Base-by-base conservation (phyloP, 352 stramenopile genomes). In the Phytophthora parvispora region DNA sequence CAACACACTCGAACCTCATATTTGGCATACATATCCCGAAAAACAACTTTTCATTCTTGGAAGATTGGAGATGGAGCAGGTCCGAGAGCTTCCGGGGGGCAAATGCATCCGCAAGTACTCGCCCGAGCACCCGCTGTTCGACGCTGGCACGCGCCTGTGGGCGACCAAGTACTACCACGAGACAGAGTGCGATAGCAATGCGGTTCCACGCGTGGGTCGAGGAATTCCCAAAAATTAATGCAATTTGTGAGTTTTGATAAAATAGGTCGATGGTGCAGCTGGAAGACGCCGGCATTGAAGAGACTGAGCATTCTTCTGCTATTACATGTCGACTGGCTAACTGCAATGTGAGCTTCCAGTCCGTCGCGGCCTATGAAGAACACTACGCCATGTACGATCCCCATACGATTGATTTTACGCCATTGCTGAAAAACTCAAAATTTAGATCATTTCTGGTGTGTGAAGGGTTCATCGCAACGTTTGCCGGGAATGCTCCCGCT, bases 321-420 rank as follows among this genome's bases (percentile, higher is more conserved):
- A 81, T 90, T 28, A 72, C 64, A 22, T 90, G 82, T 49, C 69
- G 69, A n/a, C 62, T 90, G 34, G 65, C 77, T 38, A 78, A 76
- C 42, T 90, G 82, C 62, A 67, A 80, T 32, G 62, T 84, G 5
- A 72, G 31, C 13, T 90, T 89, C 55, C 66, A 69, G n/a, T 82
- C 80, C 18, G 40, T 84, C 32, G 63, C 58, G 20, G 75, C 70
- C 3, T 90, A 89, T 53, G 80, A 90, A 66, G 82, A 90, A 25
- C 82, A 90, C 64, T 90, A 90, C 60, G 78, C 87, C 51, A 77
- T 90, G 82, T 90, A 72, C 57, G 70, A 64, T 1, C 20, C 9
- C 20, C 4, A n/a, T n/a, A n/a, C n/a, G n/a, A n/a, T n/a, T n/a
- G n/a, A n/a, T n/a, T n/a, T n/a, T n/a, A n/a, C n/a, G n/a, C n/a